Conservation (phyloP, 1,139 yeast species). For the Pichia sp. region DNA sequence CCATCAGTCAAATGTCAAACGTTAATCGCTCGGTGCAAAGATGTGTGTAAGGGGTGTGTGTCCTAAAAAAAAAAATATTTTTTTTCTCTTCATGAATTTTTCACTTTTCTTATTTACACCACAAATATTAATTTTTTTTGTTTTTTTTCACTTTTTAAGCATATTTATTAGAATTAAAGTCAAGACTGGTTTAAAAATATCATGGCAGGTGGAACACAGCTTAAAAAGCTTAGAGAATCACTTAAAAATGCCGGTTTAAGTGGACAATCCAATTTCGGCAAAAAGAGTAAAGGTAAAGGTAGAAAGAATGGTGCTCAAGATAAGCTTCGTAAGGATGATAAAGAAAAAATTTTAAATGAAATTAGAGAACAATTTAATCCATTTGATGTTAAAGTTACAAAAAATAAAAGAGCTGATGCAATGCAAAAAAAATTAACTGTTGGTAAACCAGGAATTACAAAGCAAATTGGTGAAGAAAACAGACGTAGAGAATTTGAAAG, state of each 20-base stretch:
- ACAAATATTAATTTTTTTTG: no score
- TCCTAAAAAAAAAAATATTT: no score
- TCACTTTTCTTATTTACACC: no score
- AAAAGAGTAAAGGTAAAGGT: conserved; percentile 45
- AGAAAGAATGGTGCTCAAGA: conserved; percentile 44
- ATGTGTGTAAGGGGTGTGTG: no score
- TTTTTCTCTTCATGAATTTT: not conserved
- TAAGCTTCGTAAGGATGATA: conserved; percentile 65
- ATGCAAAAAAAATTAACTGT: conserved; percentile 54
- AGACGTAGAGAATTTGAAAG: conserved; percentile 64
- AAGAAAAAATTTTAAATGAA: conserved; percentile 45
- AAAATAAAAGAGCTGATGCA: conserved; percentile 60
- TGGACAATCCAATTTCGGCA: conserved; percentile 67
- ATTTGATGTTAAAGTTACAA: conserved; percentile 70
- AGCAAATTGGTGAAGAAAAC: conserved; percentile 71
- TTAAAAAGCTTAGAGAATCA: conserved; percentile 73
- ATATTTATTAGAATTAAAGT: not conserved
- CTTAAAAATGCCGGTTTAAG: conserved; percentile 72
- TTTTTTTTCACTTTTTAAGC: not conserved
- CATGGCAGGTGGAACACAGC: conserved; percentile 83
- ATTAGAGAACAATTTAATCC: conserved; percentile 84
- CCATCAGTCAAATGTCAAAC: no score
- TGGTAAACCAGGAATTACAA: conserved; percentile 66
- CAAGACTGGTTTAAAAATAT: not conserved
- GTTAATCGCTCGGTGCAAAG: not conserved